Evolutionary conservation across 2,329 filamentous ascomycete species (phyloP), one percentile per base, ranked within the genome.

Genomic region (Epichloe baconii): DNA sequence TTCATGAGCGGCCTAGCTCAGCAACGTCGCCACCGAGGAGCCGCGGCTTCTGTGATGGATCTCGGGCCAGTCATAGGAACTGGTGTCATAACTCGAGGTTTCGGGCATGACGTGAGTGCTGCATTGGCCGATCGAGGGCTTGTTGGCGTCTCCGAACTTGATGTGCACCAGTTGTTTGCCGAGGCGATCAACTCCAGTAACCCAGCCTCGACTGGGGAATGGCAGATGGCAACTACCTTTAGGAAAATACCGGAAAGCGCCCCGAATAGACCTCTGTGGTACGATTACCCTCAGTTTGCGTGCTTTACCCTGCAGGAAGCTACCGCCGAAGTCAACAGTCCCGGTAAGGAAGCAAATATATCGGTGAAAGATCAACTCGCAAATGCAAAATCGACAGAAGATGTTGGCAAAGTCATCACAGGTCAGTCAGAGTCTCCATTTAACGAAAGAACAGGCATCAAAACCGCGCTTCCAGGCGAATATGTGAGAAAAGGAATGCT

Each of bases 1-100:
- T 78, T 66, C 60, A 68, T 76, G 64, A 56, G 55, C 7, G 56
- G 56, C 1, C 56, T 78, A 0, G 68, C 65, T 0, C 45, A 54
- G 0, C 61, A 70, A 15, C 59, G 74, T 4, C 53, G 67, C 0
- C 55, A 54, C 1, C 63, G 67, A 3, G 71, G 71, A 0, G 53
- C 71, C 0, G 61, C 65, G 4, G 72, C 55, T 1, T 68, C 66
- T 1, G 60, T 62, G 2, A 61, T 75, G 31, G 56, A 69, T 47
- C 64, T 74, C 4, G 66, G 69, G 4, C 45, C 55, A 4, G 55
- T 75, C 0, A 42, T 64, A 2, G 73, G 68, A 7, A 54, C 67
- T 0, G 74, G 73, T 4, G 51, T 43, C 31, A 37, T 51, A 5
- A 44, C 44, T n/a, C 31, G 47, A 36, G 38, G 41, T 5, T 10